phyloP scores from a whole-genome alignment of 495 filamentous ascomycete genomes.

The Tuber melanosporum region DNA sequence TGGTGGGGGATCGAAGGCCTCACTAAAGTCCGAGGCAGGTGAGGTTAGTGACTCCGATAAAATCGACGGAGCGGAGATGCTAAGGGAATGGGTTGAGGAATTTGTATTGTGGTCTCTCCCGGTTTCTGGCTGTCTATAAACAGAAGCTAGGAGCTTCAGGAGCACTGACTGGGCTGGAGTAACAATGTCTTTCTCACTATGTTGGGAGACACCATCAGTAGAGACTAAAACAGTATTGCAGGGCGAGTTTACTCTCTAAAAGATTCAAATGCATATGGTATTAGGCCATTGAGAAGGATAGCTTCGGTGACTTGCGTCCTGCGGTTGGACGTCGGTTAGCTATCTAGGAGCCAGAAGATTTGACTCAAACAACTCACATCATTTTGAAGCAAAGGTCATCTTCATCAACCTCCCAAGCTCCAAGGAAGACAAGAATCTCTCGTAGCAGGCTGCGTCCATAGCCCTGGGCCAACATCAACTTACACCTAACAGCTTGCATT shows the following conservation, averaged over 20 bases:
- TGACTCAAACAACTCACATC: constrained; percentile 47
- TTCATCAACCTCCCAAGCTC: constrained; percentile 73
- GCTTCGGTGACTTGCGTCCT: constrained; percentile 66
- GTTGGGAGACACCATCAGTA: constrained; percentile 6
- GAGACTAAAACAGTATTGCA: background rate
- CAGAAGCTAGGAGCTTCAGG: constrained; percentile 67
- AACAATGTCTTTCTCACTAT: constrained; percentile 63
- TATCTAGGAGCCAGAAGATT: background rate
- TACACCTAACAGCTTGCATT: constrained; percentile 65
- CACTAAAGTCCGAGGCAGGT: constrained; percentile 13
- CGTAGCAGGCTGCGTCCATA: constrained; percentile 64
- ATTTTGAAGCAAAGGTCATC: constrained; percentile 72
- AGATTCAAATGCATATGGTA: constrained; percentile 67
- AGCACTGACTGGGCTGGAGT: constrained; percentile 71
- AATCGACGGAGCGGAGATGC: constrained; percentile 9
- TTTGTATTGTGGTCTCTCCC: constrained; percentile 11
- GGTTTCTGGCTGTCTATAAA: constrained; percentile 53
- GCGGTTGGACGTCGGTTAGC: constrained; percentile 7
- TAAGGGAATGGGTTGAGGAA: constrained; percentile 13
- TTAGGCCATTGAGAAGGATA: constrained; percentile 62
- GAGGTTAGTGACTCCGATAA: constrained; percentile 15
- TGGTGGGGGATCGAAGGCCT: constrained; percentile 29
- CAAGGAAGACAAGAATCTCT: constrained; percentile 69
- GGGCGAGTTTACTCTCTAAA: constrained; percentile 53
- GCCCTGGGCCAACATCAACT: constrained; percentile 64